Percentiles rank a stretch among this genome's conserved stretches.
These are phyloP conservation scores for Aspergillus sclerotioniger DNA, from an alignment of 495 filamentous ascomycete species.

Conservation along the genomic window DNA sequence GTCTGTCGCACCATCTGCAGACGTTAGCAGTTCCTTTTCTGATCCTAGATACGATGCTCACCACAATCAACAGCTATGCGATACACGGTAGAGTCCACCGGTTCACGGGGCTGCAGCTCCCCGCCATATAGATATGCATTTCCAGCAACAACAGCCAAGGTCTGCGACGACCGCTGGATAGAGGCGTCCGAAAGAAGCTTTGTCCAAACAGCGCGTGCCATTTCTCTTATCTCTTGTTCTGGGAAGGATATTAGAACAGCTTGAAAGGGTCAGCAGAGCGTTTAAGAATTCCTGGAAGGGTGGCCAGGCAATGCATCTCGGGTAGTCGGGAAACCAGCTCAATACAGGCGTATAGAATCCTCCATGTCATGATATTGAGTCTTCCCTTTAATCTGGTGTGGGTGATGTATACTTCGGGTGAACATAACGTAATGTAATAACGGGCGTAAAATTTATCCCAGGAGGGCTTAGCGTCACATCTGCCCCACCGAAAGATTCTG, in stretches of 20 bases:
- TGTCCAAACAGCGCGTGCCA: conserved; percentile 8
- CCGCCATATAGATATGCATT: conserved; percentile 55
- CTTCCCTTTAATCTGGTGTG: no score
- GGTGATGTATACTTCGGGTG: neutral
- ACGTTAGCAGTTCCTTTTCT: no score
- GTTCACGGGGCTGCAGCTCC: conserved; percentile 42
- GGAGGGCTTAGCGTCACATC: neutral
- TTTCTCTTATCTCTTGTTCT: neutral
- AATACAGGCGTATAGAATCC: neutral
- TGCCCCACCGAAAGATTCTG: no score
- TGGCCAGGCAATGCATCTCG: neutral
- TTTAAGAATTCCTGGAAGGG: neutral
- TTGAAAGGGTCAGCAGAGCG: neutral
- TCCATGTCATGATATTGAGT: no score
- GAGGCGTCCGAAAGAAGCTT: conserved; percentile 6
- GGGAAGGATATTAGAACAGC: neutral
- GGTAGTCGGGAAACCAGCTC: neutral
- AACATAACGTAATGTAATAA: neutral
- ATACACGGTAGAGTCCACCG: conserved; percentile 69
- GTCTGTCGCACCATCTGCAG: no score
- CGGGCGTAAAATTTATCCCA: neutral
- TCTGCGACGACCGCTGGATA: conserved; percentile 67
- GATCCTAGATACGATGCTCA: conserved; percentile 11
- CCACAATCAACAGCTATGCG: conserved; percentile 49
- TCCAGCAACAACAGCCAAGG: conserved; percentile 62